A percentile compares a stretch with the other conserved stretches of the same genome.
Evolutionary conservation across 768 basidiomycete genomes (phyloP).

Genomic region (Trametes maxima): DNA sequence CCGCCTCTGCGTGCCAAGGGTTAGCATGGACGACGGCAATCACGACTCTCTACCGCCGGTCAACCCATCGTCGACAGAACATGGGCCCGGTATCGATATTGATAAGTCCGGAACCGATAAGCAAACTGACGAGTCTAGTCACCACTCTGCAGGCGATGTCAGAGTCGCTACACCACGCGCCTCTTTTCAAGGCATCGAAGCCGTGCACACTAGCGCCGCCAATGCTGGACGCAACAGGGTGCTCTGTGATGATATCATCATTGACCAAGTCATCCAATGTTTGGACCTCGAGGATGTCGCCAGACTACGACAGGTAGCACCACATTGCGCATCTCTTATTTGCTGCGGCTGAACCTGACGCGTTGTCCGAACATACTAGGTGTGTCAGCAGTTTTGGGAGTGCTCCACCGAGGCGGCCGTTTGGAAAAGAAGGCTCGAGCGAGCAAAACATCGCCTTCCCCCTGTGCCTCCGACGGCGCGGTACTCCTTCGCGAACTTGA

Average conservation of each 20-base stretch:
- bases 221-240: not conserved
- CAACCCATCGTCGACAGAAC: too few relatives aligned
- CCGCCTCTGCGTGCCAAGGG: too few relatives aligned
- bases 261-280: constrained; percentile 15
- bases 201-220: too few relatives aligned
- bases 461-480: constrained; percentile 61
- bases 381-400: constrained; percentile 59
- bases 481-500: constrained; percentile 40
- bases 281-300: constrained; percentile 42
- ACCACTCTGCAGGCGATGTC: too few relatives aligned
- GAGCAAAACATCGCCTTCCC: constrained; percentile 59
- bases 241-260: constrained; percentile 7
- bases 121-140: too few relatives aligned
- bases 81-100: too few relatives aligned
- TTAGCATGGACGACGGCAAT: too few relatives aligned
- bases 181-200: too few relatives aligned
- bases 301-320: constrained; percentile 40
- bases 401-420: constrained; percentile 68
- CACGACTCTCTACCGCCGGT: too few relatives aligned
- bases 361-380: constrained; percentile 39
- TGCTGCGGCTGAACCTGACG: not conserved
- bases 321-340: not conserved
- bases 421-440: constrained; percentile 64
- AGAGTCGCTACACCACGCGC: too few relatives aligned
- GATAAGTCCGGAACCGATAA: too few relatives aligned